Evolutionary conservation across 192 early-diverging fungal genomes (phyloP), one percentile per base, ranked within the genome.

Genomic region (Chytriomyces confervae): DNA sequence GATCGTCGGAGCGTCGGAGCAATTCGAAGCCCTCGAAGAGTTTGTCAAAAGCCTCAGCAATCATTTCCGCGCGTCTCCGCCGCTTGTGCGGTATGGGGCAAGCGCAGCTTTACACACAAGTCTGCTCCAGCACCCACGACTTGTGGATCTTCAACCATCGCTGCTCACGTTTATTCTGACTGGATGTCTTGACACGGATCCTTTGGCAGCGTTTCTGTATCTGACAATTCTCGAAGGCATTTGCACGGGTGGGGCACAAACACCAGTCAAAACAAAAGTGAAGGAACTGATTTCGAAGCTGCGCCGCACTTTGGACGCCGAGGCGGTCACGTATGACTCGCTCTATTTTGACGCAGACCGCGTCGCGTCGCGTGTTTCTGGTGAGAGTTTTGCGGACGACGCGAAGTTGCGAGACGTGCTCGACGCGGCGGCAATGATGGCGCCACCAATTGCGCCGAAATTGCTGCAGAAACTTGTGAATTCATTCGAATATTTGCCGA

Each of bases 111-210:
- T 90, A n/a, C 86, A 87, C 69, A 62, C 86, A 6, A 60, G 83
- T 23, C 64, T 86, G 18, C 53, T 60, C 13, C 74, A 88, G 36
- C 86, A 61, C 36, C 86, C 89, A 20, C 72, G 45, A 20, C 60
- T 90, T 44, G 51, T 81, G n/a, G 27, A 62, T 0, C 65, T 77
- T 57, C 69, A 84, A 66, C 71, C 76, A 7, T 66, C 81, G 53
- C 74, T 90, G 6, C 79, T 78, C 50, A 62, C 79, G 10, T 79
- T 71, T 76, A 76, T 90, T 16, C 71, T 90, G 60, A 77, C 83
- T 46, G 89, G 89, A 7, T 79, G 80, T 5, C 43, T 89, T 48
- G 89, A 90, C 70, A 89, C 84, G 7, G 89, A 90, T 70, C 84
- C 81, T 63, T 72, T 84, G n/a, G 77, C 77, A 27, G 75, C 84